These are phyloP conservation scores for Simplicillium aogashimaense DNA, from an alignment of 2,329 filamentous ascomycete species.

Conservation along the genomic window DNA sequence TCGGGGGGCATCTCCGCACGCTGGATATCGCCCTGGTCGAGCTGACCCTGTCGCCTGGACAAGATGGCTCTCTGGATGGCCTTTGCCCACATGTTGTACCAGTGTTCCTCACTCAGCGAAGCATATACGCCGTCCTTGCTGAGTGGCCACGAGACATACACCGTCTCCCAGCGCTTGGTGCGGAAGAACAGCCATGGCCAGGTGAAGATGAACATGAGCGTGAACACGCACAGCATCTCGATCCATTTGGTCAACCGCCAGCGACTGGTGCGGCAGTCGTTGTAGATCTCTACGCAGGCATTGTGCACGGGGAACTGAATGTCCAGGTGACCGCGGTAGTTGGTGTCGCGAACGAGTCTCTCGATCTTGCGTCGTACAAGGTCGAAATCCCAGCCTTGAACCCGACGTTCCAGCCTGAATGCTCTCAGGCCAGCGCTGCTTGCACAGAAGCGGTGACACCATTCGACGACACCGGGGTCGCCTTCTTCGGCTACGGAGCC, in stretches of 20 bases:
- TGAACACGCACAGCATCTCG: constrained; percentile 53
- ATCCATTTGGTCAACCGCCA: constrained; percentile 58
- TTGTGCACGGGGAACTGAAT: constrained; percentile 52
- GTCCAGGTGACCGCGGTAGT: constrained; percentile 53
- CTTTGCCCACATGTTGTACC: constrained; percentile 53
- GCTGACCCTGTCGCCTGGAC: constrained; percentile 41
- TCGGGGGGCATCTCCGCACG: constrained; percentile 17
- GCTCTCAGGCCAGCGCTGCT: constrained; percentile 46
- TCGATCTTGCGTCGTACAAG: constrained; percentile 41
- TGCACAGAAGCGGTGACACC: constrained; percentile 60
- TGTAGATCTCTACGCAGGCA: constrained; percentile 52
- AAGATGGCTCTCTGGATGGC: constrained; percentile 51
- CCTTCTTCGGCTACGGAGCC: constrained; percentile 16
- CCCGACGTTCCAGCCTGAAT: constrained; percentile 39
- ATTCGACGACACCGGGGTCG: constrained; percentile 33
- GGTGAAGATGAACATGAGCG: constrained; percentile 57
- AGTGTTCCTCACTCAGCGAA: constrained; percentile 45
- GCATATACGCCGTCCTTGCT: constrained; percentile 33
- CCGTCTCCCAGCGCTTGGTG: constrained; percentile 58
- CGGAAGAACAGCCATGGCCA: constrained; percentile 63
- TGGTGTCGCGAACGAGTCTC: constrained; percentile 49
- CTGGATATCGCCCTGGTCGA: constrained; percentile 48
- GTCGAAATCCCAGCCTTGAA: constrained; percentile 52
- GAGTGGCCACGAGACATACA: constrained; percentile 46
- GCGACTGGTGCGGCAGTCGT: constrained; percentile 48